phyloP scores from a whole-genome alignment of 1,284 basidiomycete species.

The Ganoderma resinaceum region DNA sequence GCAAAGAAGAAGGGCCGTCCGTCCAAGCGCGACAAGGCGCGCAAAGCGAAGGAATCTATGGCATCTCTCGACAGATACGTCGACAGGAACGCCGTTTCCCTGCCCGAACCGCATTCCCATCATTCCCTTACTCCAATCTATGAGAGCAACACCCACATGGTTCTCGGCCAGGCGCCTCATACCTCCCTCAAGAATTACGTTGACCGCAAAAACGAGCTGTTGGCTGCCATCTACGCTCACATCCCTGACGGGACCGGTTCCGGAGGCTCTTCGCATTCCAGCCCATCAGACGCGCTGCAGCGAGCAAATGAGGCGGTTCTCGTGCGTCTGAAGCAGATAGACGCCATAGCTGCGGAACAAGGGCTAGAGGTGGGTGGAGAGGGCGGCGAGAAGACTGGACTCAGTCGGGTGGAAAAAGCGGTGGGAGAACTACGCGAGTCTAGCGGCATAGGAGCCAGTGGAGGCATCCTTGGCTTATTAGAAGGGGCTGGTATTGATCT shows the following conservation, averaged over 20 bases:
- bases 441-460: constrained; percentile 27
- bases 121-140: constrained; percentile 8
- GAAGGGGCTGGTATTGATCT: constrained; percentile 49
- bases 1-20: constrained; percentile 72
- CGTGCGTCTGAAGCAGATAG: constrained; percentile 58
- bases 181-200: constrained; percentile 48
- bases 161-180: constrained; percentile 46
- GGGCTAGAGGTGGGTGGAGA: constrained; percentile 51
- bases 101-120: constrained; percentile 7
- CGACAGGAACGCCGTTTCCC: constrained; percentile 45
- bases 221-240: constrained; percentile 43
- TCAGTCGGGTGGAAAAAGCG: constrained; percentile 58
- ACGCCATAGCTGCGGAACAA: constrained; percentile 50
- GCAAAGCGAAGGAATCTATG: constrained; percentile 59
- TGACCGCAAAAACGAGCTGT: constrained; percentile 47
- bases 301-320: constrained; percentile 57
- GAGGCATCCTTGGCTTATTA: constrained; percentile 51
- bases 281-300: constrained; percentile 16
- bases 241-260: not conserved
- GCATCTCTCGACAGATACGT: constrained; percentile 60
- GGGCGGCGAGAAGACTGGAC: constrained; percentile 51
- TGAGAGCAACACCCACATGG: constrained; percentile 41
- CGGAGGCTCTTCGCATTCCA: not conserved
- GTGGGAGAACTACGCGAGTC: constrained; percentile 43
- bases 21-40: constrained; percentile 63